A percentile compares a stretch with the other conserved stretches of the same genome.
phyloP scores from a whole-genome alignment of 768 basidiomycete species.

The Tricholoma sp. region DNA sequence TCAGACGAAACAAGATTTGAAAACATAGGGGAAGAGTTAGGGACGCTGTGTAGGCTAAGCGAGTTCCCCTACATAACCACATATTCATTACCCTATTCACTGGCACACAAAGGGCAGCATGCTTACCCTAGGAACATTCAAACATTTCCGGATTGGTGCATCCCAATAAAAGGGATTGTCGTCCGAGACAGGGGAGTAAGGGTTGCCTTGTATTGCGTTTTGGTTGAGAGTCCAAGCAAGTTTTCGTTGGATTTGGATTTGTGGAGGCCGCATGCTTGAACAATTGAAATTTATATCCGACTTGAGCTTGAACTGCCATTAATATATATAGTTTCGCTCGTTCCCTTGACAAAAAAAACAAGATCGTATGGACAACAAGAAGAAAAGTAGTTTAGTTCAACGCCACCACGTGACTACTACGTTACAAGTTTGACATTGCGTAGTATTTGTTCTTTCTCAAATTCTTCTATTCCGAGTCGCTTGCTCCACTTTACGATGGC shows the following conservation, averaged over 20 bases:
- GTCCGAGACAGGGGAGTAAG: not conserved
- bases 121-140: not conserved
- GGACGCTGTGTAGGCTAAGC: not conserved
- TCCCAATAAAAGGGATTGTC: not conserved
- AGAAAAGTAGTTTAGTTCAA: too few species aligned
- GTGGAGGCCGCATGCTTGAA: not conserved
- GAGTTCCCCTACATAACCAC: not conserved
- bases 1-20: not conserved
- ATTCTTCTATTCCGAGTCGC: too few species aligned
- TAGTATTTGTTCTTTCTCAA: too few species aligned
- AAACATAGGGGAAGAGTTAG: not conserved
- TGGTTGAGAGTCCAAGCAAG: not conserved
- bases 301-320: too few species aligned
- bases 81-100: not conserved
- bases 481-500: too few species aligned
- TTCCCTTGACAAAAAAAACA: not conserved
- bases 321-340: not conserved
- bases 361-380: too few species aligned
- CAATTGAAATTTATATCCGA: not conserved
- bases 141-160: not conserved
- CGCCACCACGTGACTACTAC: too few species aligned
- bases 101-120: not conserved
- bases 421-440: too few species aligned
- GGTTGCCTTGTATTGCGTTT: not conserved
- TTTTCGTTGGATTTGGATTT: not conserved